Percentiles rank a stretch among this genome's conserved stretches.
These are phyloP conservation scores for Suillus subluteus DNA, from an alignment of 768 basidiomycete genomes.

Conservation along the genomic window DNA sequence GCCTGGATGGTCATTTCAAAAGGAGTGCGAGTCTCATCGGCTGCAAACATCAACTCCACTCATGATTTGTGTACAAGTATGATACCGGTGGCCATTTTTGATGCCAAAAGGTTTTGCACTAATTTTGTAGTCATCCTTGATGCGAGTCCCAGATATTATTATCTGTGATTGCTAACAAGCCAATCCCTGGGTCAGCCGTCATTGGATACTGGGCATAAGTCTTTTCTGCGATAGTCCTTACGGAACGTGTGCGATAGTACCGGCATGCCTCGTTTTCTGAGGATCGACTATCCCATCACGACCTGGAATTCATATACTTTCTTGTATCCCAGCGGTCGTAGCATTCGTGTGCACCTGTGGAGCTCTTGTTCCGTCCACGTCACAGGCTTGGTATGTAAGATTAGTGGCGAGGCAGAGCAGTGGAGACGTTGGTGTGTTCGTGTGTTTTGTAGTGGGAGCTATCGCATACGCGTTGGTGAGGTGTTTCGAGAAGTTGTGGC, in stretches of 20 bases:
- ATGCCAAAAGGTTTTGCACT: no score
- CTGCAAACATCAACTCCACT: no score
- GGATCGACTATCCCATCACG: conserved; percentile 37
- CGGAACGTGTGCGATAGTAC: conserved; percentile 50
- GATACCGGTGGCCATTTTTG: no score
- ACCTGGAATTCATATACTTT: conserved; percentile 38
- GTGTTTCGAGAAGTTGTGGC: conserved; percentile 29
- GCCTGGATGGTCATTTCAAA: no score
- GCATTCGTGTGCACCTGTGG: conserved; percentile 44
- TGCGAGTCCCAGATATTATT: no score
- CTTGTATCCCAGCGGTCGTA: conserved; percentile 43
- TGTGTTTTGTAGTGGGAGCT: conserved; percentile 33
- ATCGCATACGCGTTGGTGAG: conserved; percentile 6
- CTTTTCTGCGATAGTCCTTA: conserved; percentile 16
- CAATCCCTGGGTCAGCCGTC: no score
- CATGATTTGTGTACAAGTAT: no score
- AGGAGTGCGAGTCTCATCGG: no score
- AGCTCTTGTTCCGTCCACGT: conserved; percentile 49
- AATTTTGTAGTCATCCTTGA: no score
- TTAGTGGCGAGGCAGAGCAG: conserved; percentile 47
- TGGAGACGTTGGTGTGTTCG: conserved; percentile 52
- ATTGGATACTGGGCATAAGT: no score
- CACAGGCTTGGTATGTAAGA: conserved; percentile 49
- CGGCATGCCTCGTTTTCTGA: conserved; percentile 14
- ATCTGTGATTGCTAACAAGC: no score